Evolutionary conservation across 2,329 filamentous ascomycete species (phyloP).

Genomic region (Zymoseptoria crescenta): DNA sequence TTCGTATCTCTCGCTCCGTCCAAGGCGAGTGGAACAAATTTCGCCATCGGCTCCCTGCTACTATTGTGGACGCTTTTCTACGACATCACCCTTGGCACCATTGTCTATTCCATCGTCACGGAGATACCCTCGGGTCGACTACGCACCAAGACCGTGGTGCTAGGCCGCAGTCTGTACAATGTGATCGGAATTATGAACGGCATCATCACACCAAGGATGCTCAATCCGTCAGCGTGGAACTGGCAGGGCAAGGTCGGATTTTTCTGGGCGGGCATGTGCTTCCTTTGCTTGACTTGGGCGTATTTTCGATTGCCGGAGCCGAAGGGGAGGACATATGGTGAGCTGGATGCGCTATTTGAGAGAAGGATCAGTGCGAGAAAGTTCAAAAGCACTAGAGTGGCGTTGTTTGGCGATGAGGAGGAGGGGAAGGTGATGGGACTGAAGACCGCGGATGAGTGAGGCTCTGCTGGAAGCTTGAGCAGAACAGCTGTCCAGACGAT

Average conservation of each 20-base stretch:
- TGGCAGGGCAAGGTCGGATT: slow-evolving; percentile 23
- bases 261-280: slow-evolving; percentile 38
- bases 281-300: slow-evolving; percentile 43
- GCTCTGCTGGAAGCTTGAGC: background rate
- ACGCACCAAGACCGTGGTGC: slow-evolving; percentile 22
- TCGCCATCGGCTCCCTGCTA: slow-evolving; percentile 19
- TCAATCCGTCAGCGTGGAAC: slow-evolving; percentile 23
- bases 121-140: slow-evolving; percentile 23
- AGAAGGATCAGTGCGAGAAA: slow-evolving; percentile 37
- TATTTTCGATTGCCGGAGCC: slow-evolving; percentile 50
- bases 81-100: slow-evolving; percentile 20
- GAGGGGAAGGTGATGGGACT: background rate
- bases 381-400: slow-evolving; percentile 22
- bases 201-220: slow-evolving; percentile 20
- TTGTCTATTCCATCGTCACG: slow-evolving; percentile 22
- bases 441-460: background rate
- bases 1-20: slow-evolving; percentile 16
- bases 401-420: slow-evolving; percentile 8
- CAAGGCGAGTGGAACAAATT: slow-evolving; percentile 9
- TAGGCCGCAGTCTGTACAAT: slow-evolving; percentile 22
- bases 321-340: slow-evolving; percentile 45
- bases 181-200: slow-evolving; percentile 20
- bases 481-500: too few relatives aligned
- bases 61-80: slow-evolving; percentile 18
- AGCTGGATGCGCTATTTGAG: slow-evolving; percentile 51